These are phyloP conservation scores for Vararia minispora DNA, from an alignment of 768 basidiomycete genomes.

Conservation along the genomic window DNA sequence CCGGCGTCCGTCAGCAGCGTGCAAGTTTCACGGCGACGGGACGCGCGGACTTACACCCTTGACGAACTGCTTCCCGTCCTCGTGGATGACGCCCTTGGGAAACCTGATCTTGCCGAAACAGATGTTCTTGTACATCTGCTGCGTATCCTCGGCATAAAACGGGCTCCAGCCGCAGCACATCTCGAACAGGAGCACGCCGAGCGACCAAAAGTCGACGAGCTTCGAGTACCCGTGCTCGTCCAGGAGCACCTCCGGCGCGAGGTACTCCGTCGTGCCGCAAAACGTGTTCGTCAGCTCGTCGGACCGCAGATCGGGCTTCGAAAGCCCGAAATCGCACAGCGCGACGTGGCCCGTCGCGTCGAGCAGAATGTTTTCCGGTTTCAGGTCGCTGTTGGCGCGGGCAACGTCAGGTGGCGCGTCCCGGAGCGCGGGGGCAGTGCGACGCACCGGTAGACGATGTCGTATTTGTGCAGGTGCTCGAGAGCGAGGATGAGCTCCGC, in stretches of 20 bases:
- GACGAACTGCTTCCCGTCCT: slow-evolving; percentile 98
- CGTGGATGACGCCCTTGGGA: slow-evolving; percentile 92
- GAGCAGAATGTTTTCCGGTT: slow-evolving; percentile 96
- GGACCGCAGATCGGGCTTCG: slow-evolving; percentile 87
- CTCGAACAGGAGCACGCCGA: slow-evolving; percentile 94
- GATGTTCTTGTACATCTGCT: slow-evolving; percentile 99
- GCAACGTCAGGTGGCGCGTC: neutral
- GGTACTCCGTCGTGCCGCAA: slow-evolving; percentile 97
- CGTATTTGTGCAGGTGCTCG: slow-evolving; percentile 95
- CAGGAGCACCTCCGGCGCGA: slow-evolving; percentile 96
- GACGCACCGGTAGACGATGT: slow-evolving; percentile 84
- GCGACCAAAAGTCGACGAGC: slow-evolving; percentile 96
- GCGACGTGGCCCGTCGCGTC: slow-evolving; percentile 99
- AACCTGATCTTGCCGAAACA: slow-evolving; percentile 99
- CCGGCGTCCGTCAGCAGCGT: neutral
- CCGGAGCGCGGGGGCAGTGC: slow-evolving; percentile 13
- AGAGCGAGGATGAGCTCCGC: slow-evolving; percentile 92
- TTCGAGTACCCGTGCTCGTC: slow-evolving; percentile 98
- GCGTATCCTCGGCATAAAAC: slow-evolving; percentile 98
- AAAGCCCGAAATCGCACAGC: slow-evolving; percentile 95
- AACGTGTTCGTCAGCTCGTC: slow-evolving; percentile 99
- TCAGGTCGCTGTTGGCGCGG: slow-evolving; percentile 58
- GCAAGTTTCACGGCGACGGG: no score
- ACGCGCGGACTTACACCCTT: slow-evolving; percentile 86
- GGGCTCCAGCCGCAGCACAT: slow-evolving; percentile 99